Evolutionary conservation across 2,329 filamentous ascomycete genomes (phyloP), one percentile per base, ranked within the genome.

Genomic region (Clathrospora elynae): DNA sequence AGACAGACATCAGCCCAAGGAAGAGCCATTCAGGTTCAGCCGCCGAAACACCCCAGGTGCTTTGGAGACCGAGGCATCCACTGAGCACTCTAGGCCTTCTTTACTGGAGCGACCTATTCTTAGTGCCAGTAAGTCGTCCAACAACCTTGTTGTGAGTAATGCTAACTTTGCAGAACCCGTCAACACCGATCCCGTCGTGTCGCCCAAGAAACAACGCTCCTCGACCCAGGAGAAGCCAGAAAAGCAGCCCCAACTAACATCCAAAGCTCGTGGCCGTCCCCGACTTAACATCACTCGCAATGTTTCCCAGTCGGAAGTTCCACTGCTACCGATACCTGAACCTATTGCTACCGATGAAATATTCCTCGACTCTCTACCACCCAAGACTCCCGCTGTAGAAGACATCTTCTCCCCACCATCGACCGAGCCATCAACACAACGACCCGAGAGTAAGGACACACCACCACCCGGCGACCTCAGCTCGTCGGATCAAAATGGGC

Each of bases 11-110:
- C 59, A 62, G 6, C 17, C 51, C 24, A 54, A 61, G 28, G 33
- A 53, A 5, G 75, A 75, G 13, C 66, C 73, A 18, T 79, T 79
- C 57, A 70, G 69, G 9, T 79, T 75, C 57, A 78, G 68, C 49
- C 70, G 76, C 19, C 72, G 65, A 44, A 56, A 50, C 28, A 32
- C 44, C 4, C 40, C 60, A 57, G 37, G 37, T 31, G 35, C 35
- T 32, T 25, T 47, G 19, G 59, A 61, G 22, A 53, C 55, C n/a
- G 49, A 49, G 6, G 49, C 33, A 23, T 24, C 38, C 4, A 44
- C 48, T 17, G 55, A 59, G 26, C 55, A 60, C 6, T 17, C 43
- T n/a, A 52, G 45, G 32, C 45, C 55, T 23, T 26, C 43, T 4
- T 61, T 56, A 12, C 55, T 61, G 10, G 55, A 60, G 11, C 54